Percentiles rank a stretch among this genome's conserved stretches.
phyloP scores from a whole-genome alignment of 768 basidiomycete genomes.

The Daedalea quercina region DNA sequence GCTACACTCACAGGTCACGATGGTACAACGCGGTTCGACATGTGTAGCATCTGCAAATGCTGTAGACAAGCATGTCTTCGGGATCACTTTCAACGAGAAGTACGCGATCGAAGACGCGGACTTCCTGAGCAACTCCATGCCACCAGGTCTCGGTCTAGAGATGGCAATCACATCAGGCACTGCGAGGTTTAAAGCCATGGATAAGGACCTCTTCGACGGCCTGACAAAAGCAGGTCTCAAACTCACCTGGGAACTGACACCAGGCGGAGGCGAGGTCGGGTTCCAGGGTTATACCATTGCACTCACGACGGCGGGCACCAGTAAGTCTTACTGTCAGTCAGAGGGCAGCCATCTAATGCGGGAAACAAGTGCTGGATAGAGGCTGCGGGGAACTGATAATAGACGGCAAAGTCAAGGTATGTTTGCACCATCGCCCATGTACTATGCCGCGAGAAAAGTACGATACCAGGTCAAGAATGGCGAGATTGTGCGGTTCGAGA shows the following conservation, averaged over 20 bases:
- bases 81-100: constrained; percentile 1
- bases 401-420: constrained; percentile 11
- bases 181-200: background rate
- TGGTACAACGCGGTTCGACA: constrained; percentile 36
- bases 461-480: constrained; percentile 10
- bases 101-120: constrained; percentile 20
- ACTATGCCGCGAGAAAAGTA: no score
- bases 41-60: constrained; percentile 19
- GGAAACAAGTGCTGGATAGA: constrained; percentile 12
- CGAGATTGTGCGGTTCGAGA: constrained; percentile 4
- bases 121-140: constrained; percentile 9
- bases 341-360: background rate
- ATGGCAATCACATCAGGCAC: background rate
- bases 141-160: background rate
- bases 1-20: constrained; percentile 23
- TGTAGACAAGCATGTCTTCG: background rate
- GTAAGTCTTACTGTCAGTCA: constrained; percentile 1
- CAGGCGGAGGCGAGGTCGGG: constrained; percentile 3
- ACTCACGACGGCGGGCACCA: background rate
- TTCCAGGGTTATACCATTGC: background rate
- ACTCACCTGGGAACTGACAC: constrained; percentile 3
- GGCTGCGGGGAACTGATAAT: constrained; percentile 16
- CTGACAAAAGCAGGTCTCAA: background rate
- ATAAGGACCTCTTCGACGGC: constrained; percentile 2
- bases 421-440: background rate